phyloP scores from a whole-genome alignment of 495 filamentous ascomycete genomes.

The Penicillium antarcticum region DNA sequence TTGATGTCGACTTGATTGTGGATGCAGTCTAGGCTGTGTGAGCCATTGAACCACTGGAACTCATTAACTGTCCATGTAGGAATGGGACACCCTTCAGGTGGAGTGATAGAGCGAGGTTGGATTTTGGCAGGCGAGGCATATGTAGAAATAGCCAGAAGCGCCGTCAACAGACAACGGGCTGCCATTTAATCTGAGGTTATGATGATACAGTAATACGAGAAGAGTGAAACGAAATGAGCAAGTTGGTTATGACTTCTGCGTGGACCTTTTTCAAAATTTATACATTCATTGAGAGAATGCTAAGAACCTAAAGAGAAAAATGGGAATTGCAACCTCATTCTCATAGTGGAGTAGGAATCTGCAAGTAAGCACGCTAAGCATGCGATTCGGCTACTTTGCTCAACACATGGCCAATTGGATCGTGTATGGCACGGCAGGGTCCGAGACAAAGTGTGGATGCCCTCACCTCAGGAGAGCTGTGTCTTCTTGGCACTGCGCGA shows the following conservation, averaged over 20 bases:
- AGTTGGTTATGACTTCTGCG: no score
- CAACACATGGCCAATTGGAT: no score
- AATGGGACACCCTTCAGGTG: conserved; percentile 31
- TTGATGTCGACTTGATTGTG: conserved; percentile 29
- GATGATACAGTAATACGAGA: not conserved
- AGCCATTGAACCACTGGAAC: conserved; percentile 35
- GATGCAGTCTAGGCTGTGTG: conserved; percentile 35
- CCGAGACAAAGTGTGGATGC: no score
- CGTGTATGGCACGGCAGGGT: no score
- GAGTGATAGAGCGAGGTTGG: conserved; percentile 22
- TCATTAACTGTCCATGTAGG: conserved; percentile 30
- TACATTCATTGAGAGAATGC: not conserved
- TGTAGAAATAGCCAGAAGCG: not conserved
- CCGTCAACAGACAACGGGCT: not conserved
- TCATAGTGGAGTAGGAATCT: not conserved
- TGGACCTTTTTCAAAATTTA: not conserved
- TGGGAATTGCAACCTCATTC: not conserved
- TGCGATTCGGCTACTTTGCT: no score
- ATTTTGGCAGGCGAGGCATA: not conserved
- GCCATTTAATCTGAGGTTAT: not conserved
- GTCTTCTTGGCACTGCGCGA: no score
- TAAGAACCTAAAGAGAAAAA: not conserved
- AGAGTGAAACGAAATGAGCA: not conserved
- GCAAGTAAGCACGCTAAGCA: not conserved
- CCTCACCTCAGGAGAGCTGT: no score